These are phyloP conservation scores for Taphrina confusa DNA, from an alignment of 1,139 yeast genomes.

Conservation along the genomic window DNA sequence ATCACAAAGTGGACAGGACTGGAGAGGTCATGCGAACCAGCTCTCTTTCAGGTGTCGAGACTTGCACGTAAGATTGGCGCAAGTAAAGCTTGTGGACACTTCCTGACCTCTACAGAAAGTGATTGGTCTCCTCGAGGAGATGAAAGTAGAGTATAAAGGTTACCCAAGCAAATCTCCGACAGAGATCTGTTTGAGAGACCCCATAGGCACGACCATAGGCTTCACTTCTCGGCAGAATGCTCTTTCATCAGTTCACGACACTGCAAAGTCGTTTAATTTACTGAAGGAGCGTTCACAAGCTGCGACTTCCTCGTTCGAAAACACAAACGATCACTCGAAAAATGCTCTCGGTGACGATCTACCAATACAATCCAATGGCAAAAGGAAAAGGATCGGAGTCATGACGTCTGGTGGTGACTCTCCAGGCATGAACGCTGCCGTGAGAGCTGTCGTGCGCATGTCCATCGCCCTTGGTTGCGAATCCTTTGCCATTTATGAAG, in stretches of 20 bases:
- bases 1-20: constrained; percentile 40
- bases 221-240: constrained; percentile 52
- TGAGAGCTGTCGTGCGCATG: constrained; percentile 88
- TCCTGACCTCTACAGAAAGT: constrained; percentile 2
- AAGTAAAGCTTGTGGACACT: neutral
- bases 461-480: constrained; percentile 89
- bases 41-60: constrained; percentile 13
- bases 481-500: constrained; percentile 91
- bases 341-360: constrained; percentile 27
- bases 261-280: neutral
- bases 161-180: constrained; percentile 42
- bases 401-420: constrained; percentile 99
- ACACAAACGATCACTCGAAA: neutral
- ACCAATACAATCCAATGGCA: constrained; percentile 34
- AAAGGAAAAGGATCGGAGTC: constrained; percentile 71
- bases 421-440: constrained; percentile 97
- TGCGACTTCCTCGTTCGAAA: neutral
- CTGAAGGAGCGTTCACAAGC: neutral
- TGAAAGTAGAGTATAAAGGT: constrained; percentile 38
- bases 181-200: constrained; percentile 59
- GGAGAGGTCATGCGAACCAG: constrained; percentile 10
- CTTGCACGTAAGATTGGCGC: constrained; percentile 6
- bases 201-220: constrained; percentile 62
- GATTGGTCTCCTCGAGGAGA: constrained; percentile 45
- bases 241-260: constrained; percentile 41